A percentile compares a stretch with the other conserved stretches of the same genome.
Evolutionary conservation across 2,329 filamentous ascomycete genomes (phyloP).

Genomic region (Canariomyces notabilis): DNA sequence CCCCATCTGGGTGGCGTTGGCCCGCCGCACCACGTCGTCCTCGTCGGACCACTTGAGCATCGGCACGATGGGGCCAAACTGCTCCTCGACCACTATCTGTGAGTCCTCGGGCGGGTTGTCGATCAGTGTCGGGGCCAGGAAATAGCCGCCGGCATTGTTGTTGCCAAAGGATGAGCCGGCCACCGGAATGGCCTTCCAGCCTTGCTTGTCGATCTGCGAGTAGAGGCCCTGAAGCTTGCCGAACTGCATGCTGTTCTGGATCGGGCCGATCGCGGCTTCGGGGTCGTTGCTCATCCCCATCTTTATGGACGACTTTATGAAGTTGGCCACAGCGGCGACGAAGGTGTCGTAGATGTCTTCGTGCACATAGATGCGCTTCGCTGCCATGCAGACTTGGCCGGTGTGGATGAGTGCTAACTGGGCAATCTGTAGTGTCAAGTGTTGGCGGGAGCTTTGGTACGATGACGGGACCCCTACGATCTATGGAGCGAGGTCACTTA

Average conservation of each 20-base stretch:
- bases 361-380: constrained; percentile 52
- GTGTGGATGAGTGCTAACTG: constrained; percentile 52
- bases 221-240: constrained; percentile 49
- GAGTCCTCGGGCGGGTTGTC: constrained; percentile 55
- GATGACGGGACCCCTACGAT: background rate
- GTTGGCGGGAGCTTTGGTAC: too few species aligned
- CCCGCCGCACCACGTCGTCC: constrained; percentile 41
- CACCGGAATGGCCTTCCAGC: constrained; percentile 41
- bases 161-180: constrained; percentile 31
- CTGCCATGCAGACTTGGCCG: constrained; percentile 51
- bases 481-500: background rate
- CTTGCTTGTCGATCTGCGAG: constrained; percentile 41
- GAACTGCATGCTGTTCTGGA: constrained; percentile 56
- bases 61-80: constrained; percentile 45
- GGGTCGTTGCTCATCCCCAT: constrained; percentile 40
- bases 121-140: constrained; percentile 54
- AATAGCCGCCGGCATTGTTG: constrained; percentile 43
- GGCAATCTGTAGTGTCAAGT: constrained; percentile 32
- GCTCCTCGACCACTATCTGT: constrained; percentile 51
- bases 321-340: constrained; percentile 41
- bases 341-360: constrained; percentile 47
- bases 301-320: constrained; percentile 39
- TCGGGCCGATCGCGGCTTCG: constrained; percentile 44
- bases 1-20: constrained; percentile 45
- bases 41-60: constrained; percentile 40